Percentiles rank a stretch among this genome's conserved stretches.
These are phyloP conservation scores for Lactarius hengduanensis DNA, from an alignment of 768 basidiomycete species.

Conservation along the genomic window DNA sequence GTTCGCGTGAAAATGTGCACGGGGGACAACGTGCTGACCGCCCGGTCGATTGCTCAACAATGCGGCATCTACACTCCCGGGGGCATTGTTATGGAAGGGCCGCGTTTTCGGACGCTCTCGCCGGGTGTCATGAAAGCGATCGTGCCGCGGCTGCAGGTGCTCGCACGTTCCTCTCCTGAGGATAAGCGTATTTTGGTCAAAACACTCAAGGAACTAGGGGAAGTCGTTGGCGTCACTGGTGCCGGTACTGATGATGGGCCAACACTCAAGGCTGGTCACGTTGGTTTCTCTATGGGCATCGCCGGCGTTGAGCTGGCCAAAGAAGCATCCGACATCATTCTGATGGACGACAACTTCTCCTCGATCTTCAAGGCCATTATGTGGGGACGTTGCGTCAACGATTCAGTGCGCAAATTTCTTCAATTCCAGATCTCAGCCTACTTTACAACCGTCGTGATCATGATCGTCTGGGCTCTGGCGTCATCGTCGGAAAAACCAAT, in stretches of 20 bases:
- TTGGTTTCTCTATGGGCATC: slow-evolving; percentile 96
- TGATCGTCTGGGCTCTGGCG: slow-evolving; percentile 85
- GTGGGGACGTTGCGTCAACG: slow-evolving; percentile 99
- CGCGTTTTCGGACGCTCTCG: slow-evolving; percentile 79
- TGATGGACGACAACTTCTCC: slow-evolving; percentile 96
- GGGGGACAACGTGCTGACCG: slow-evolving; percentile 93
- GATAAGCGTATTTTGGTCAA: slow-evolving; percentile 95
- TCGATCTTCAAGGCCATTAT: slow-evolving; percentile 97
- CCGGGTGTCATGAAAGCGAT: slow-evolving; percentile 73
- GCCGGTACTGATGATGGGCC: slow-evolving; percentile 98
- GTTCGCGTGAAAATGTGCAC: slow-evolving; percentile 98
- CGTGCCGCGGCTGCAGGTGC: slow-evolving; percentile 94
- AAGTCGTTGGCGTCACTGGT: slow-evolving; percentile 93
- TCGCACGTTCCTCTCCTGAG: slow-evolving; percentile 95
- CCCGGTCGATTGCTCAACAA: slow-evolving; percentile 93
- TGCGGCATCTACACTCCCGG: slow-evolving; percentile 94
- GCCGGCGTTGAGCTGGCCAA: slow-evolving; percentile 98
- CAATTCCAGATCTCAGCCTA: slow-evolving; percentile 96
- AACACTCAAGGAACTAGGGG: slow-evolving; percentile 82
- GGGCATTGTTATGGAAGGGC: slow-evolving; percentile 98
- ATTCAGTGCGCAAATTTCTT: slow-evolving; percentile 94
- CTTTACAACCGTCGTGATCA: slow-evolving; percentile 91
- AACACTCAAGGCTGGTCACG: slow-evolving; percentile 90
- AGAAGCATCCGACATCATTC: slow-evolving; percentile 97
- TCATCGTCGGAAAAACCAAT: slow-evolving; percentile 78